A percentile compares a stretch with the other conserved stretches of the same genome.
phyloP scores from a whole-genome alignment of 1,284 basidiomycete species.

The Cutaneotrichosporon dermatis region DNA sequence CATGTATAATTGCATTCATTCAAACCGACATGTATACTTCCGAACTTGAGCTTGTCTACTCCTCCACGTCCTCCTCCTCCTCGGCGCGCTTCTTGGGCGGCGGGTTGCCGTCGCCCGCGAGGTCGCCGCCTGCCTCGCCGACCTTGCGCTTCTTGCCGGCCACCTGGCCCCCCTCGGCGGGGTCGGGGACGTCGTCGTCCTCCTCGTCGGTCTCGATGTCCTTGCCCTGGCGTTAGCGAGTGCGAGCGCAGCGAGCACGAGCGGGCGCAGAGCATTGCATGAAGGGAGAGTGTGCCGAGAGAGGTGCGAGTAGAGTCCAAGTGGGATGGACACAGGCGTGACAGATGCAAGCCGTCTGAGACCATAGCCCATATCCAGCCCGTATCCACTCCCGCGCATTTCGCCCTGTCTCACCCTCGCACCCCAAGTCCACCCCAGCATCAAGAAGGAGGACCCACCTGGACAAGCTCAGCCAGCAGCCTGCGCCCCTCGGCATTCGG shows the following conservation, averaged over 20 bases:
- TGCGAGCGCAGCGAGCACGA: background rate
- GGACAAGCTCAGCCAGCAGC: constrained; percentile 17
- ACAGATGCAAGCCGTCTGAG: too few relatives aligned
- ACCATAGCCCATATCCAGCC: too few relatives aligned
- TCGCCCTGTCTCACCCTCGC: too few relatives aligned
- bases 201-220: constrained; percentile 18
- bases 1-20: too few relatives aligned
- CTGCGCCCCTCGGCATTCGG: constrained; percentile 17
- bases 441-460: too few relatives aligned
- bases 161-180: constrained; percentile 8
- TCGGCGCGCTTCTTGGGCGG: constrained; percentile 12
- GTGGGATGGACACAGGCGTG: too few relatives aligned
- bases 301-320: too few relatives aligned
- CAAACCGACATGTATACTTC: too few relatives aligned
- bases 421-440: too few relatives aligned
- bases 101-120: constrained; percentile 7
- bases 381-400: too few relatives aligned
- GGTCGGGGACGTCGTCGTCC: constrained; percentile 21
- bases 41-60: constrained; percentile 1
- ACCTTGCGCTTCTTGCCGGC: constrained; percentile 24
- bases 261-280: too few relatives aligned
- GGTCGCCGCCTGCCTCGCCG: constrained; percentile 10
- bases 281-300: too few relatives aligned
- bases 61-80: constrained; percentile 1
- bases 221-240: constrained; percentile 10